Evolutionary conservation across 371 early-diverging fungal species (phyloP).

Genomic region (Neoconidiobolus thromboides): DNA sequence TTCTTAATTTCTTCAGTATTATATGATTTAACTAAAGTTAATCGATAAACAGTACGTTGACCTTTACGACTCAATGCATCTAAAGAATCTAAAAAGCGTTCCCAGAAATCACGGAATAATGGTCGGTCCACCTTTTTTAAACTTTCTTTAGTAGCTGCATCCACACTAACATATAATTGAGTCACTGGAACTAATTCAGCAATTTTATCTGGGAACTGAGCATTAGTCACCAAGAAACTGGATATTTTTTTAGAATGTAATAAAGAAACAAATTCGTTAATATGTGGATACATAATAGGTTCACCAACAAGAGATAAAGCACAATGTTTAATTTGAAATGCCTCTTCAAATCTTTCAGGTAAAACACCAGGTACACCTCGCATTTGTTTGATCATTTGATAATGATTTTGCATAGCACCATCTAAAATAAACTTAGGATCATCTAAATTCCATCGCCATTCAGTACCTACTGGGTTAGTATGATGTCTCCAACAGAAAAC

Average conservation of each 20-base stretch:
- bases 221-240: constrained; percentile 64
- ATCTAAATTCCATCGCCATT: constrained; percentile 64
- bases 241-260: constrained; percentile 50
- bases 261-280: constrained; percentile 54
- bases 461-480: constrained; percentile 58
- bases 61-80: constrained; percentile 43
- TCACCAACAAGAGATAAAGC: constrained; percentile 56
- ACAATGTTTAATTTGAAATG: constrained; percentile 43
- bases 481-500: constrained; percentile 71
- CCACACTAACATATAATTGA: constrained; percentile 62
- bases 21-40: constrained; percentile 60
- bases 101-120: constrained; percentile 65
- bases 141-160: constrained; percentile 56
- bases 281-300: constrained; percentile 68
- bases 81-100: constrained; percentile 48
- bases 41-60: constrained; percentile 54
- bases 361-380: constrained; percentile 62
- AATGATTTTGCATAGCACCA: constrained; percentile 55
- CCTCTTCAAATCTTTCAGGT: constrained; percentile 55
- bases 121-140: constrained; percentile 66
- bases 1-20: constrained; percentile 51
- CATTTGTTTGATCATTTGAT: constrained; percentile 59
- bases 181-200: constrained; percentile 48
- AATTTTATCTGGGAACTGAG: constrained; percentile 57
- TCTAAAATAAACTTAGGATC: constrained; percentile 48